Conservation (phyloP, 768 basidiomycete genomes). For the Boletus tylopilopsis region DNA sequence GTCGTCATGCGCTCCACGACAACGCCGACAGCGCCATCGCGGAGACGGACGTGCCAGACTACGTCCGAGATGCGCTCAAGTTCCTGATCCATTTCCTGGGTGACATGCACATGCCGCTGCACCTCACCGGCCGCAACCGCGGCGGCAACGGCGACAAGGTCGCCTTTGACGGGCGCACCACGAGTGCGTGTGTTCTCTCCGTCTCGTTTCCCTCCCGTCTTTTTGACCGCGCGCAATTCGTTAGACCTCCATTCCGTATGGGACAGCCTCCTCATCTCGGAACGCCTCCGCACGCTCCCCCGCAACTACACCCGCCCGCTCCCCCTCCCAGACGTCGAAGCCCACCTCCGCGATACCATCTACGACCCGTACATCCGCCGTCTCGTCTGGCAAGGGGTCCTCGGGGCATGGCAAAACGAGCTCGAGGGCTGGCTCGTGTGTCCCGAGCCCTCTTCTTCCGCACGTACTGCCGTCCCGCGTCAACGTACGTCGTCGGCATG, state of each 20-base stretch:
- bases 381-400: constrained; percentile 81
- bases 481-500: constrained; percentile 24
- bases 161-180: constrained; percentile 63
- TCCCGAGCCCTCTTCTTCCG: neutral
- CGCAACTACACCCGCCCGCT: constrained; percentile 76
- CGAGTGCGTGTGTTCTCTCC: constrained; percentile 50
- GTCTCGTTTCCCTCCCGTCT: too few relatives aligned
- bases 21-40: neutral
- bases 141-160: constrained; percentile 86
- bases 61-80: constrained; percentile 77
- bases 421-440: neutral
- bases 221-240: too few relatives aligned
- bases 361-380: constrained; percentile 88
- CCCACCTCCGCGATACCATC: constrained; percentile 67
- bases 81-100: constrained; percentile 94
- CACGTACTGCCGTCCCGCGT: too few relatives aligned
- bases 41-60: constrained; percentile 25
- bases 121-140: constrained; percentile 81
- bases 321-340: constrained; percentile 63
- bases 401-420: constrained; percentile 23
- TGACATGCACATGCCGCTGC: constrained; percentile 91
- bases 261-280: constrained; percentile 81
- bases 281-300: constrained; percentile 69
- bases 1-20: too few relatives aligned
- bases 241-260: constrained; percentile 85